A percentile compares a stretch with the other conserved stretches of the same genome.
phyloP scores from a whole-genome alignment of 108 stramenopile species.

The Discostella stelligeroides region DNA sequence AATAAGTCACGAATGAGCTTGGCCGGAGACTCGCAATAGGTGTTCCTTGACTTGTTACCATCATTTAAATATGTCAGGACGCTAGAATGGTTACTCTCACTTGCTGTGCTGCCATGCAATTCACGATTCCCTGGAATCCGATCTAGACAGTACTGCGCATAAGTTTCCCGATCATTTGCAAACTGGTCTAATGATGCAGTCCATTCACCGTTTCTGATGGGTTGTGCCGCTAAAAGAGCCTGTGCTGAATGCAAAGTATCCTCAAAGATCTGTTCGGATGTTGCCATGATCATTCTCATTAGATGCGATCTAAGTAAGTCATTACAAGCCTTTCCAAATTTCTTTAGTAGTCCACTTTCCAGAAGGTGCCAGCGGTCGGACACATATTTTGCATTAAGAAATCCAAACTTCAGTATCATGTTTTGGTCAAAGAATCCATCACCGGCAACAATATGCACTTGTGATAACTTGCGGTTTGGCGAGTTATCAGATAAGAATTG shows the following conservation, averaged over 20 bases:
- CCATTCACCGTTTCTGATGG: neutral
- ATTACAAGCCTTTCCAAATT: conserved; percentile 4
- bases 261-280: no score
- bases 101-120: neutral
- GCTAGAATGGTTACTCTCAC: conserved; percentile 15
- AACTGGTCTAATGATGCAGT: neutral
- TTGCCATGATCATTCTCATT: conserved; percentile 1
- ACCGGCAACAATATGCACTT: conserved; percentile 11
- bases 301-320: conserved; percentile 5
- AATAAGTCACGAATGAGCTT: no score
- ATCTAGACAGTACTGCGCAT: neutral
- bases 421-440: conserved; percentile 16
- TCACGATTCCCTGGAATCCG: neutral
- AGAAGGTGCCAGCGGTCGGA: neutral
- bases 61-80: conserved; percentile 8
- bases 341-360: conserved; percentile 5
- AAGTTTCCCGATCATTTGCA: neutral
- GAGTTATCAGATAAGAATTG: conserved; percentile 11
- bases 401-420: conserved; percentile 7
- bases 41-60: conserved; percentile 1
- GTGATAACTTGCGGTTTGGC: neutral
- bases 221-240: neutral
- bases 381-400: conserved; percentile 8
- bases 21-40: conserved; percentile 17
- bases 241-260: neutral